Evolutionary conservation across 345 rosid genomes (phyloP).

Genomic region (Camelina hispida): DNA sequence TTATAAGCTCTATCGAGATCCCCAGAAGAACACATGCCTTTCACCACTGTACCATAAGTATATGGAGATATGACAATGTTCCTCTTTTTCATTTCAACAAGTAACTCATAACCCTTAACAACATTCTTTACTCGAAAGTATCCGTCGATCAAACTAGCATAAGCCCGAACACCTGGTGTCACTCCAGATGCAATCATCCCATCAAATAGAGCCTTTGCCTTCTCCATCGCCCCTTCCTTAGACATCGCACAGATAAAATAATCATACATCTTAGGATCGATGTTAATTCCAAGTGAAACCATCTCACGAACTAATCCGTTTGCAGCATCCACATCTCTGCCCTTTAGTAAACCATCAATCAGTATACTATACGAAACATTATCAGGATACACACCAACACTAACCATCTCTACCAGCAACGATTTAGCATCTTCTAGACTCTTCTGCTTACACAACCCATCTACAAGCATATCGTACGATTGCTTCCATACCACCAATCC

Average conservation of each 20-base stretch:
- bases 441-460: conserved; percentile 62
- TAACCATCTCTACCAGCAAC: conserved; percentile 62
- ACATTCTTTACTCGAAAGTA: conserved; percentile 52
- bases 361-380: conserved; percentile 51
- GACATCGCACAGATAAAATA: conserved; percentile 56
- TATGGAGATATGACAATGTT: conserved; percentile 56
- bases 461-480: conserved; percentile 54
- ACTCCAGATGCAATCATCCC: conserved; percentile 65
- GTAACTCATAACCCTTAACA: conserved; percentile 48
- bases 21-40: conserved; percentile 58
- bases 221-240: conserved; percentile 67
- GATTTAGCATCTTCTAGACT: conserved; percentile 59
- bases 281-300: conserved; percentile 55
- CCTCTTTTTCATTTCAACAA: conserved; percentile 65
- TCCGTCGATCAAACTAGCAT: conserved; percentile 65
- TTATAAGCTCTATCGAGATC: conserved; percentile 56
- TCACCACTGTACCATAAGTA: conserved; percentile 58
- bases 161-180: conserved; percentile 65
- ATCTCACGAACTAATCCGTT: conserved; percentile 62
- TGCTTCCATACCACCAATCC: conserved; percentile 54
- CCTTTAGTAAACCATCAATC: conserved; percentile 70
- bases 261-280: conserved; percentile 55
- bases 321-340: conserved; percentile 57
- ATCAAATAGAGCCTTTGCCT: conserved; percentile 58
- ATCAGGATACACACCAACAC: conserved; percentile 56